Base-by-base conservation (phyloP, 306 rosid genomes). In the Vachellia pachyceras region DNA sequence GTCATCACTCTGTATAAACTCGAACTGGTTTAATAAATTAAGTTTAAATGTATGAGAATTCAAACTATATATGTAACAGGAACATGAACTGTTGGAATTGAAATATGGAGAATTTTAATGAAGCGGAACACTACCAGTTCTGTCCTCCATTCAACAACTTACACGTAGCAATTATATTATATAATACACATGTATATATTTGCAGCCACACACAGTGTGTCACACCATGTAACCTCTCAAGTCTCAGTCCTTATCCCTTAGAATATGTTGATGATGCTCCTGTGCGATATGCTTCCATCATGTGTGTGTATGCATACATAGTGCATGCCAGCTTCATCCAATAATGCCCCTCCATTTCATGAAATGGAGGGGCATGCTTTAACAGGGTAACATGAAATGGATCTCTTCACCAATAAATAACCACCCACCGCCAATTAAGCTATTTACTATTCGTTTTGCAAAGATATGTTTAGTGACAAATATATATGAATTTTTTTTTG, bases 321-420 rank as follows among this genome's bases (percentile, higher is more conserved):
- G 65, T 58, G 65, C 36, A 58, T 58, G 65, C 65, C 65, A 58
- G 36, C 65, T 58, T 58, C 65, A 22, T 58, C 65, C 10, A 22
- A 58, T 23, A 6, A 23, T 23, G 1, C 2, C 65, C 14, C 6
- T 10, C 15, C 65, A 58, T 58, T 58, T 55, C 63, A 55, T 55
- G 33, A n/a, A n/a, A n/a, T n/a, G n/a, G n/a, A n/a, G n/a, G n/a
- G n/a, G n/a, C 63, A 55, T 55, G 33, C 29, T n/a, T 23, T 54
- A 3, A 54, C 60, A n/a, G 60, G 3, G n/a, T 54, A 23, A 6
- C 23, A 54, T 6, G 23, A n/a, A 18, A 7, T 54, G 25, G 60
- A 10, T n/a, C 25, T 54, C 25, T 7, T n/a, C 25, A 50, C 57
- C 57, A 17, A 50, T 50, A 50, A 17, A 5, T 4, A 54, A 6